phyloP scores from a whole-genome alignment of 1,284 basidiomycete genomes.

The Apiotrichum akiyoshidainum region DNA sequence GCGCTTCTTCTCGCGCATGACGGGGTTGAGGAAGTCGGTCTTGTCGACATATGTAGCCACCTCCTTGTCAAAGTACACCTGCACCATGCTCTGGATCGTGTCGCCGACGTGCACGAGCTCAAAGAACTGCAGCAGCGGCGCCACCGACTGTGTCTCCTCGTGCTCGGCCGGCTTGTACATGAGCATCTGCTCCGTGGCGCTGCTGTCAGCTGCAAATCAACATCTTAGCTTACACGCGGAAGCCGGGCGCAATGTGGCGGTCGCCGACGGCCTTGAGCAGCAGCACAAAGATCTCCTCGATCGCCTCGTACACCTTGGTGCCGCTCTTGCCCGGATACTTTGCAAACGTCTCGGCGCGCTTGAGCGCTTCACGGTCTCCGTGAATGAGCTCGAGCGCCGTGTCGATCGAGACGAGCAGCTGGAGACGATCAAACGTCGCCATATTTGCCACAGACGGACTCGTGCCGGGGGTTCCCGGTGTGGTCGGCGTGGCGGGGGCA shows the following conservation, averaged over 20 bases:
- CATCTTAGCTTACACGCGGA: slow-evolving; percentile 62
- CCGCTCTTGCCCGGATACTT: slow-evolving; percentile 81
- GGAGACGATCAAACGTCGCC: slow-evolving; percentile 61
- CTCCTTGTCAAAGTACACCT: slow-evolving; percentile 97
- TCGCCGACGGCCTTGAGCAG: slow-evolving; percentile 74
- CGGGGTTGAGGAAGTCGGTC: slow-evolving; percentile 88
- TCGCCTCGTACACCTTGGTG: slow-evolving; percentile 74
- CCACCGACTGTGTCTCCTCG: slow-evolving; percentile 70
- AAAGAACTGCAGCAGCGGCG: slow-evolving; percentile 92
- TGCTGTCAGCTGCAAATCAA: slow-evolving; percentile 38
- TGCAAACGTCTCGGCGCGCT: slow-evolving; percentile 84
- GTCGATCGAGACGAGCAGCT: slow-evolving; percentile 86
- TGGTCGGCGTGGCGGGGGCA: slow-evolving; percentile 9
- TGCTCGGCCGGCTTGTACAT: slow-evolving; percentile 83
- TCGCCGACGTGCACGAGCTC: slow-evolving; percentile 96
- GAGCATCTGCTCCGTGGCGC: slow-evolving; percentile 78
- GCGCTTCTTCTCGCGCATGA: slow-evolving; percentile 92
- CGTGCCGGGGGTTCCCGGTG: background rate
- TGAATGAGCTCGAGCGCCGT: slow-evolving; percentile 89
- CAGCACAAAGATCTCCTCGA: slow-evolving; percentile 87
- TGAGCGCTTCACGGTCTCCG: slow-evolving; percentile 81
- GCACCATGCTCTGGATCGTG: slow-evolving; percentile 94
- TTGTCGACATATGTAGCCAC: slow-evolving; percentile 81
- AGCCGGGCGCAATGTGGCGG: slow-evolving; percentile 80
- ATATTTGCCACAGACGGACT: slow-evolving; percentile 21